Conservation (phyloP, 2,329 filamentous ascomycete species). For the Lachnellula occidentalis region DNA sequence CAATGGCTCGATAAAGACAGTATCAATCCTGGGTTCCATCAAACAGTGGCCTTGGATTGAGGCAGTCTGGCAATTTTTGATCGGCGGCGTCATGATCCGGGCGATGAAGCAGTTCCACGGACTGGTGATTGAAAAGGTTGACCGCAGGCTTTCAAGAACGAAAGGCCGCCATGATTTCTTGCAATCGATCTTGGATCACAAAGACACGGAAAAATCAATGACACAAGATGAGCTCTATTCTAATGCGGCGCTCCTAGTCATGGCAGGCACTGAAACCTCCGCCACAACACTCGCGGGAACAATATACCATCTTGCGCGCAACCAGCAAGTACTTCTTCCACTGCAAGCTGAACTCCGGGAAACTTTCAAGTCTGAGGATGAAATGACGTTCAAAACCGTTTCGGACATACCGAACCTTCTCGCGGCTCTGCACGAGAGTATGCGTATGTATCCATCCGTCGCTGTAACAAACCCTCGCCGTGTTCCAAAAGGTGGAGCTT, state of each 20-base stretch:
- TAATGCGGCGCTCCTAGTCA: slow-evolving; percentile 8
- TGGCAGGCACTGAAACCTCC: slow-evolving; percentile 17
- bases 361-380: slow-evolving; percentile 31
- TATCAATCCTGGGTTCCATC: background rate
- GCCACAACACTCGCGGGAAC: slow-evolving; percentile 14
- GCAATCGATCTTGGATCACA: slow-evolving; percentile 3
- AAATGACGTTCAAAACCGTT: slow-evolving; percentile 35
- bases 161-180: background rate
- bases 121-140: background rate
- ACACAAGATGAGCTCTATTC: slow-evolving; percentile 4
- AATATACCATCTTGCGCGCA: slow-evolving; percentile 24
- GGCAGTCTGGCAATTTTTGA: too few relatives aligned
- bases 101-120: background rate
- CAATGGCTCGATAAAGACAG: background rate
- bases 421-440: slow-evolving; percentile 38
- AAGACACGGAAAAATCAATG: slow-evolving; percentile 15
- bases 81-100: background rate
- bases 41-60: background rate
- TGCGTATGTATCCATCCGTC: slow-evolving; percentile 36
- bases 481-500: slow-evolving; percentile 12
- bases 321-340: slow-evolving; percentile 29
- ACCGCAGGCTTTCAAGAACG: background rate
- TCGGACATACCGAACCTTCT: slow-evolving; percentile 34
- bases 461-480: slow-evolving; percentile 6
- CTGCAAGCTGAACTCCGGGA: slow-evolving; percentile 37